Base-by-base conservation (phyloP, 257 asterid species). In the Prunella vulgaris region DNA sequence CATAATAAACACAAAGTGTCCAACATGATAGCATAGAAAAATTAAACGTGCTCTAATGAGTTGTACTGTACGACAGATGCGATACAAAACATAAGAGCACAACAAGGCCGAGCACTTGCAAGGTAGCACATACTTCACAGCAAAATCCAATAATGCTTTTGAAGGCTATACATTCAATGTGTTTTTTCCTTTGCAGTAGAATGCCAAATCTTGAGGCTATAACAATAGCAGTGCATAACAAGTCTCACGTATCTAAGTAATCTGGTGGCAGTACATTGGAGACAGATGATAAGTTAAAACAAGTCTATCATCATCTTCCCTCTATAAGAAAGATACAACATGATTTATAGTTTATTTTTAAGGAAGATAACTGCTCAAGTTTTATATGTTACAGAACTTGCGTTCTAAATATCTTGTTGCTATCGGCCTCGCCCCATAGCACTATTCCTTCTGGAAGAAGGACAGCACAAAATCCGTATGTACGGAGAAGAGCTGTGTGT, bases 401-500 rank as follows among this genome's bases (percentile, higher is more conserved):
- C 80, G 69, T 74, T 81, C 85, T 53, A 28, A 64, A 64, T 58
- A 25, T 52, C 64, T 53, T 30, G 63, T 40, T 58, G 68, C 52
- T 64, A 49, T 69, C 44, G 58, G 37, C 54, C 35, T 37, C 46
- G 59, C 54, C 61, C 10, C 59, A 21, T 35, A 22, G 54, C 73
- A 60, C 85, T 12, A 94, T 79, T 94, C 98, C 85, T 89, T 94
- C 83, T 94, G 99, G 85, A 86, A 87, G 87, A 94, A 87, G 57
- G 98, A 91, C 65, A 94, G 93, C 35, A 87, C 92, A 73, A 91
- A 85, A 84, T 94, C 99, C 64, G 99, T 94, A 81, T 89, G 96
- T 77, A 91, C 99, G 64, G 97, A 94, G 89, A 94, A 94, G 82
- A 94, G 97, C 86, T 94, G 99, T 6, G 99, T 94, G 72, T 94